Evolutionary conservation across 805 yeast species (phyloP), one percentile per base, ranked within the genome.

Genomic region (Candida corydali): DNA sequence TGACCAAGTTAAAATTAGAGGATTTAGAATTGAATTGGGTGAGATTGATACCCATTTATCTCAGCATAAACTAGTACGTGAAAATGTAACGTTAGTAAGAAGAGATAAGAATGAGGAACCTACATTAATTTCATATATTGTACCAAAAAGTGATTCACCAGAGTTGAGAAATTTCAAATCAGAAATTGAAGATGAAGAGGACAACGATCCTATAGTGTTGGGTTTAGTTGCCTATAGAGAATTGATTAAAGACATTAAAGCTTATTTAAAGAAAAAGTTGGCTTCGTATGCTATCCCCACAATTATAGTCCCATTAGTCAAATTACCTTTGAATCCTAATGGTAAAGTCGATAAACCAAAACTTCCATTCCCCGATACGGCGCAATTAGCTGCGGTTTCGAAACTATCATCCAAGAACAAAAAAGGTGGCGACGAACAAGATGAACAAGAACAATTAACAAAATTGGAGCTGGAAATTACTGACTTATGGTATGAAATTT

Each of bases 291-390:
- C 98, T 12, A 82, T 93, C 32, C 99, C 99, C 30, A 75, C 96
- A 1, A 70, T 91, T 24, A 80, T 93, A 52, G 91, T 93, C 34
- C 97, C 97, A 11, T 70, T 94, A 67, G 70, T 75, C 17, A 81
- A 79, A 51, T 65, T 93, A 55, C 98, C 98, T 17, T 71, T 93
- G 62, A 93, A 93, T 63, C 99, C 99, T 41, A 93, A 93, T 59
- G 99, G 99, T 50, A 93, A 93, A 63, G 87, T 93, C 40, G 99
- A 93, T 66, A 93, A 93, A 67, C 98, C 98, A 25, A 88, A 91
- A 53, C 69, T 93, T 43, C 98, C 96, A 31, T 87, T 85, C 76
- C 99, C 99, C 37, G 86, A 86, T 39, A 74, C 85, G 17, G 91
- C 83, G 12, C 96, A 91, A 63, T 69, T 93, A 45, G 78, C 81